Evolutionary conservation across 1,284 basidiomycete genomes (phyloP).

Genomic region (Trichosporon coremiiforme): DNA sequence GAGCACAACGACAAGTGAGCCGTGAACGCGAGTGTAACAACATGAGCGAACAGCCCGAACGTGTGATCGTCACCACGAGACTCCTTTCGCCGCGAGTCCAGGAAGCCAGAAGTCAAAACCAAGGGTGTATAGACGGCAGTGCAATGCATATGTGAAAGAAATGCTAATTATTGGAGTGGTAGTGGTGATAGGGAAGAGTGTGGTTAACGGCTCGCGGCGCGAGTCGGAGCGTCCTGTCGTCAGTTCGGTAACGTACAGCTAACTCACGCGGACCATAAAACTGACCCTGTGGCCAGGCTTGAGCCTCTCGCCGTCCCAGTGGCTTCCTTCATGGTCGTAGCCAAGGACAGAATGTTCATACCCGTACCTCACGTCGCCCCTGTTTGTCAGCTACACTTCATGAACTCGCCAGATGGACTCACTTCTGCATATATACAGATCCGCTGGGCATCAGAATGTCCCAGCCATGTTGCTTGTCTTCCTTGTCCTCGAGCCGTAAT

Average conservation of each 20-base stretch:
- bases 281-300: conserved; percentile 46
- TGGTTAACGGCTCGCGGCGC: neutral
- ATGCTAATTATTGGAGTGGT: neutral
- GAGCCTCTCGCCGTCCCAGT: conserved; percentile 40
- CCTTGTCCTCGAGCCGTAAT: conserved; percentile 60
- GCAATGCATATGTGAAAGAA: neutral
- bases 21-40: neutral
- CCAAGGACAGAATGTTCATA: conserved; percentile 49
- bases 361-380: conserved; percentile 43
- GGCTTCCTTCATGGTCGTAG: conserved; percentile 35
- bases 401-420: conserved; percentile 18
- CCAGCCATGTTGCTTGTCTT: conserved; percentile 37
- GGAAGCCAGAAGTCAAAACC: neutral
- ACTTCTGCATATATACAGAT: conserved; percentile 49
- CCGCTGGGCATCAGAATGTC: conserved; percentile 47
- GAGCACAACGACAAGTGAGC: neutral
- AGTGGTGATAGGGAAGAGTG: no score
- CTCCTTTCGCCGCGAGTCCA: neutral
- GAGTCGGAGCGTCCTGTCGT: conserved; percentile 19
- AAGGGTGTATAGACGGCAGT: neutral
- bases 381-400: conserved; percentile 17
- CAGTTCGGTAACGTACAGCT: neutral
- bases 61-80: no score
- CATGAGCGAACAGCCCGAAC: no score
- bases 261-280: conserved; percentile 47